Evolutionary conservation across 2,329 filamentous ascomycete species (phyloP).

Genomic region (Pseudofabraea citricarpa): DNA sequence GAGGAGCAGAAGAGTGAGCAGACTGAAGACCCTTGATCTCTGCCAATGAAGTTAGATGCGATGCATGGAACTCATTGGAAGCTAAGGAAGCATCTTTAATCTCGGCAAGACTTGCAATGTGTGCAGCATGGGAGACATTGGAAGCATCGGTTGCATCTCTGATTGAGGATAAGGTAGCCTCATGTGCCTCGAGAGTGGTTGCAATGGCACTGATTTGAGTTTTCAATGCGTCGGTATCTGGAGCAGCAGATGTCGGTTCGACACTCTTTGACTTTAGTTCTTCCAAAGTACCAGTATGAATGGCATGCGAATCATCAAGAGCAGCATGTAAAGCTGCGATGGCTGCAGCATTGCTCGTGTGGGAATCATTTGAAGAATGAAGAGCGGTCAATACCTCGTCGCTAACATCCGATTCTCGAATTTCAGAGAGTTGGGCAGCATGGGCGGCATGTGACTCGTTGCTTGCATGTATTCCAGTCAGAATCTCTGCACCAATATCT

Average conservation of each 20-base stretch:
- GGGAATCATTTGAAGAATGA: constrained; percentile 20
- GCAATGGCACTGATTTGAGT: constrained; percentile 10
- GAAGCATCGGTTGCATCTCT: constrained; percentile 8
- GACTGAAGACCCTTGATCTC: constrained; percentile 4
- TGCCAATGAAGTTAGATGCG: constrained; percentile 4
- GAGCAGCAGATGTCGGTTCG: constrained; percentile 3
- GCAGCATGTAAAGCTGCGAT: constrained; percentile 13
- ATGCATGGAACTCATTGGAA: constrained; percentile 3
- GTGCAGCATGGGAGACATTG: constrained; percentile 11
- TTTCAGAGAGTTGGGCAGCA: constrained; percentile 16
- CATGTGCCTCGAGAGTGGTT: constrained; percentile 14
- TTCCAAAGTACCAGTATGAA: constrained; percentile 11
- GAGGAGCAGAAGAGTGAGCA: neutral
- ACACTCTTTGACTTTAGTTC: constrained; percentile 15
- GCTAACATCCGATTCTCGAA: constrained; percentile 23
- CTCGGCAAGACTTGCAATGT: constrained; percentile 5
- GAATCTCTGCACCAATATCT: constrained; percentile 25
- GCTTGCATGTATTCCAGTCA: constrained; percentile 23
- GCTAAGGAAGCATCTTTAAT: constrained; percentile 3
- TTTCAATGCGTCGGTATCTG: constrained; percentile 8
- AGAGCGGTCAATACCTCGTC: constrained; percentile 26
- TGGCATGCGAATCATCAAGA: constrained; percentile 13
- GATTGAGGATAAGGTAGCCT: constrained; percentile 8
- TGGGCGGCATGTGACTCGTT: constrained; percentile 16
- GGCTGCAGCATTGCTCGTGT: constrained; percentile 10